A percentile compares a stretch with the other conserved stretches of the same genome.
phyloP scores from a whole-genome alignment of 2,329 filamentous ascomycete genomes.

The Microsporum ferrugineum region DNA sequence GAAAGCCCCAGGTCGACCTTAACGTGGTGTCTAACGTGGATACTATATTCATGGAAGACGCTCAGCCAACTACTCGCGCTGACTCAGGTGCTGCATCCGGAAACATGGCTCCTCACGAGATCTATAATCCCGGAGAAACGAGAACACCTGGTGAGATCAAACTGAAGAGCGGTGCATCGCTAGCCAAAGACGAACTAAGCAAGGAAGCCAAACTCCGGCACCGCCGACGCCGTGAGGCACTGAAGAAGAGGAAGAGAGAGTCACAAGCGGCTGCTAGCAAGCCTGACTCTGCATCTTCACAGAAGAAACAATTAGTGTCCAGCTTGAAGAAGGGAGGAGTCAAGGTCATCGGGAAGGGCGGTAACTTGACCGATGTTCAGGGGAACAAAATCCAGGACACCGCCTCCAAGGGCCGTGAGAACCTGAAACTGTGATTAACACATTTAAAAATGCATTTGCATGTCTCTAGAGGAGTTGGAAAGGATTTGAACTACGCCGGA shows the following conservation, averaged over 20 bases:
- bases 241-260: slow-evolving; percentile 49
- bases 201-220: slow-evolving; percentile 71
- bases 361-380: slow-evolving; percentile 70
- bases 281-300: slow-evolving; percentile 33
- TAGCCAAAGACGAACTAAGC: slow-evolving; percentile 75
- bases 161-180: slow-evolving; percentile 62
- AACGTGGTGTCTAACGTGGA: slow-evolving; percentile 83
- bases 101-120: slow-evolving; percentile 83
- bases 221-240: slow-evolving; percentile 74
- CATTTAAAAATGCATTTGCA: not conserved
- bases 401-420: slow-evolving; percentile 20
- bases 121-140: slow-evolving; percentile 70
- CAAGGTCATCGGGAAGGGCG: slow-evolving; percentile 83
- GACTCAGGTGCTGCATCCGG: slow-evolving; percentile 43
- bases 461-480: not conserved
- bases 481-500: not conserved
- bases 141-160: slow-evolving; percentile 59
- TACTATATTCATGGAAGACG: slow-evolving; percentile 91
- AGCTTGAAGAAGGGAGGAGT: slow-evolving; percentile 75
- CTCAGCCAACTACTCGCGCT: slow-evolving; percentile 70
- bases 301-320: slow-evolving; percentile 47
- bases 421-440: slow-evolving; percentile 26
- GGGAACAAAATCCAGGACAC: slow-evolving; percentile 55
- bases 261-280: slow-evolving; percentile 39
- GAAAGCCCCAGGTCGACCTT: slow-evolving; percentile 66